These are phyloP conservation scores for Catharanthus roseus DNA, from an alignment of 257 asterid species.

Conservation along the genomic window DNA sequence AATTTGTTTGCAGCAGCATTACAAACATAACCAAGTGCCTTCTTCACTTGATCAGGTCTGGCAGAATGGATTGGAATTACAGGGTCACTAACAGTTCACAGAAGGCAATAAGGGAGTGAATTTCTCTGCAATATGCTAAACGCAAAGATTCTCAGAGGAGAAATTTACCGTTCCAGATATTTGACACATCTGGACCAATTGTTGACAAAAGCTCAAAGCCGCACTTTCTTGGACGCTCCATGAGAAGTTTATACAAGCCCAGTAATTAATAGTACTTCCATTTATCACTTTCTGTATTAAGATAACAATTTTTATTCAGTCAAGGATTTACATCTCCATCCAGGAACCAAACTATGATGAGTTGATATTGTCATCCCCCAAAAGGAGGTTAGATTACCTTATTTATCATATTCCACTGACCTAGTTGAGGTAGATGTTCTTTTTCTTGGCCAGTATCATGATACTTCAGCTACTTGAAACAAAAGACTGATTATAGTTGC, in stretches of 20 bases:
- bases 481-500: background rate
- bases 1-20: conserved; percentile 18
- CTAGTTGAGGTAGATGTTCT: conserved; percentile 27
- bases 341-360: background rate
- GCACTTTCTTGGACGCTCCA: conserved; percentile 25
- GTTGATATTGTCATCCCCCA: background rate
- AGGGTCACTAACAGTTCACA: conserved; percentile 18
- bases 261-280: conserved; percentile 25
- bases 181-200: conserved; percentile 28
- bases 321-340: background rate
- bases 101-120: background rate
- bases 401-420: conserved; percentile 34
- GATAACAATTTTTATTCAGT: background rate
- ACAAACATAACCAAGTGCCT: conserved; percentile 25
- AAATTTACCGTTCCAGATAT: conserved; percentile 26
- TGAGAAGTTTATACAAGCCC: conserved; percentile 33
- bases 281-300: conserved; percentile 30
- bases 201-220: conserved; percentile 26
- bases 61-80: conserved; percentile 28
- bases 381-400: conserved; percentile 18
- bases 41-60: conserved; percentile 29
- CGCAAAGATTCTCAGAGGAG: background rate
- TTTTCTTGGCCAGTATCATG: conserved; percentile 29
- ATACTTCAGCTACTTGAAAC: conserved; percentile 24
- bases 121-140: background rate